Evolutionary conservation across 805 yeast species (phyloP).

Genomic region (Peterozyma toletana): DNA sequence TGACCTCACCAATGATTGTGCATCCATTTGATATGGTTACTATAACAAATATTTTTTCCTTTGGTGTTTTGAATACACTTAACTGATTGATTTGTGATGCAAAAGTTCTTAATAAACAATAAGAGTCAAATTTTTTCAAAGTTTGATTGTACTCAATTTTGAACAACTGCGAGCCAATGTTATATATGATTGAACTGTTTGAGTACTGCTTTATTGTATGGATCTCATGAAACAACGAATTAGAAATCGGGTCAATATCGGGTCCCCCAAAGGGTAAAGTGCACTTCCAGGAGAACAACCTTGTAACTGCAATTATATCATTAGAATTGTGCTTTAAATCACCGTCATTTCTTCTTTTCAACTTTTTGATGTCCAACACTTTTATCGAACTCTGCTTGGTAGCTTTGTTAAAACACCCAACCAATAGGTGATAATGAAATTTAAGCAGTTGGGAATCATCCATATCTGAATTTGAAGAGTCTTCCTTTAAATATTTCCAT

Average conservation of each 20-base stretch:
- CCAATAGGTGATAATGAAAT: constrained; percentile 19
- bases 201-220: constrained; percentile 15
- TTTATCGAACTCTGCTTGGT: constrained; percentile 15
- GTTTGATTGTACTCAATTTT: constrained; percentile 12
- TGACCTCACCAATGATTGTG: constrained; percentile 1
- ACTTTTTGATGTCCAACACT: constrained; percentile 17
- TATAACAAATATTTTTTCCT: too few species aligned
- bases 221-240: constrained; percentile 12
- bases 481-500: constrained; percentile 18
- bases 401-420: constrained; percentile 22
- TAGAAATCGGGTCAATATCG: neutral
- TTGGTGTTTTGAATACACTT: neutral
- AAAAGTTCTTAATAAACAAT: constrained; percentile 6
- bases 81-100: neutral
- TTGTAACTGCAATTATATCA: constrained; percentile 2
- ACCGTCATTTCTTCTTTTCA: neutral
- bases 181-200: constrained; percentile 17
- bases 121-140: constrained; percentile 16
- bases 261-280: constrained; percentile 2
- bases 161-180: constrained; percentile 11
- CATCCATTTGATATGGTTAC: neutral
- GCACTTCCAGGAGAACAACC: constrained; percentile 8
- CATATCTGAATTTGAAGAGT: neutral
- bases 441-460: constrained; percentile 9
- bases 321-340: neutral